A percentile compares a stretch with the other conserved stretches of the same genome.
phyloP scores from a whole-genome alignment of 2,329 filamentous ascomycete genomes.

The Fusarium pseudocircinatum region DNA sequence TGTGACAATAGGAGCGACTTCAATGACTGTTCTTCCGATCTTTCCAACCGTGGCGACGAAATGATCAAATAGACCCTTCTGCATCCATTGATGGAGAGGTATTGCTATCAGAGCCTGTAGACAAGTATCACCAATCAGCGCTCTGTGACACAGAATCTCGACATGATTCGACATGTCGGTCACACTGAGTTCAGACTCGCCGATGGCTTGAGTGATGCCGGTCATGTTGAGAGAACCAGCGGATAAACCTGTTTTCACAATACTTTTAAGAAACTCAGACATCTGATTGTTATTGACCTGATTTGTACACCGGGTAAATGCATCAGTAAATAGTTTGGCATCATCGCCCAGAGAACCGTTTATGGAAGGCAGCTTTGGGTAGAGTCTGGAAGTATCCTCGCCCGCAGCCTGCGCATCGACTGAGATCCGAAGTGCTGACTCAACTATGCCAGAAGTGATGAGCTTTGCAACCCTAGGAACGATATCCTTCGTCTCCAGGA shows the following conservation, averaged over 20 bases:
- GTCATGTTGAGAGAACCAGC: fast-evolving
- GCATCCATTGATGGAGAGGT: not conserved
- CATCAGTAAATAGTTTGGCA: not conserved
- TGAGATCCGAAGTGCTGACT: not conserved
- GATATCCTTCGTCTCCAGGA: not conserved
- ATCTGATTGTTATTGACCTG: too few relatives aligned
- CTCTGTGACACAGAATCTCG: not conserved
- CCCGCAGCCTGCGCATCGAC: not conserved
- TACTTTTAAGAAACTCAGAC: not conserved
- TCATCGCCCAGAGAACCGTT: fast-evolving
- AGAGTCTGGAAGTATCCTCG: fast-evolving
- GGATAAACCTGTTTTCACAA: fast-evolving
- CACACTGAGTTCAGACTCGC: not conserved
- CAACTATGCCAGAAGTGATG: fast-evolving
- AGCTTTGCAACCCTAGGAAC: not conserved
- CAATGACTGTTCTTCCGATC: not conserved
- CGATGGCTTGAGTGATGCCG: not conserved
- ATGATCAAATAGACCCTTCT: not conserved
- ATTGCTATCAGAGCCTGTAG: not conserved
- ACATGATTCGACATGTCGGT: not conserved
- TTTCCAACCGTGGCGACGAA: not conserved
- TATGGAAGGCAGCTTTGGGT: fast-evolving
- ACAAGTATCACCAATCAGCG: not conserved
- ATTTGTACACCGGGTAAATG: not conserved
- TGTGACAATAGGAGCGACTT: not conserved